Evolutionary conservation across 305 asterid species (phyloP).

Genomic region (Solanum chacoense): DNA sequence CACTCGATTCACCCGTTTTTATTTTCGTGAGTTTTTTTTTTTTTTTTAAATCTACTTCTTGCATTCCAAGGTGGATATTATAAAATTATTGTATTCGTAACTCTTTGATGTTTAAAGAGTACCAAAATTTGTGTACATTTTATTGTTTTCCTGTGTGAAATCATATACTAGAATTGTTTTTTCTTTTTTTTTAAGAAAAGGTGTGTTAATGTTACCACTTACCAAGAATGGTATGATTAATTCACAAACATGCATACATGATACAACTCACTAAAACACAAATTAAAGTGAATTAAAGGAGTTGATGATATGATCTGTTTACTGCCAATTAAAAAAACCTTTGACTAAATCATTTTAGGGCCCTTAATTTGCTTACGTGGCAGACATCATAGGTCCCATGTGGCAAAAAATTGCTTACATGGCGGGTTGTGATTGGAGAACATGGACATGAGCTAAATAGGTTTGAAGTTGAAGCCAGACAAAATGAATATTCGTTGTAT

Average conservation of each 20-base stretch:
- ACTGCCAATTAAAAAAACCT: neutral
- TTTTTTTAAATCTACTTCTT: neutral
- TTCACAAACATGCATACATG: neutral
- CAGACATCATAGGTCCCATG: neutral
- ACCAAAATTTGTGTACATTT: neutral
- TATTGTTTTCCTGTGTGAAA: neutral
- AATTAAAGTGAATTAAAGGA: neutral
- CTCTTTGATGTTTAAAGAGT: neutral
- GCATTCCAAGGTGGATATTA: neutral
- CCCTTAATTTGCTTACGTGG: neutral
- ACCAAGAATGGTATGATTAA: neutral
- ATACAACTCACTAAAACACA: neutral
- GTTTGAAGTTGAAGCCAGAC: conserved; percentile 9
- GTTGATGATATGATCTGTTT: neutral
- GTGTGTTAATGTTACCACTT: neutral
- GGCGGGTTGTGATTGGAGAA: conserved; percentile 13
- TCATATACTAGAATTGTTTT: neutral
- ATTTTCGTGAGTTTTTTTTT: neutral
- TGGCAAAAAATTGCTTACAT: neutral
- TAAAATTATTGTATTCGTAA: neutral
- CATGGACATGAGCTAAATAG: conserved; percentile 13
- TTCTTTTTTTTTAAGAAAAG: neutral
- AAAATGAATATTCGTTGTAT: conserved; percentile 37
- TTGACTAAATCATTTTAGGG: conserved; percentile 5
- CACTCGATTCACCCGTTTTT: neutral